Conservation (phyloP, 331 rosid genomes). For the Malus hybrid region DNA sequence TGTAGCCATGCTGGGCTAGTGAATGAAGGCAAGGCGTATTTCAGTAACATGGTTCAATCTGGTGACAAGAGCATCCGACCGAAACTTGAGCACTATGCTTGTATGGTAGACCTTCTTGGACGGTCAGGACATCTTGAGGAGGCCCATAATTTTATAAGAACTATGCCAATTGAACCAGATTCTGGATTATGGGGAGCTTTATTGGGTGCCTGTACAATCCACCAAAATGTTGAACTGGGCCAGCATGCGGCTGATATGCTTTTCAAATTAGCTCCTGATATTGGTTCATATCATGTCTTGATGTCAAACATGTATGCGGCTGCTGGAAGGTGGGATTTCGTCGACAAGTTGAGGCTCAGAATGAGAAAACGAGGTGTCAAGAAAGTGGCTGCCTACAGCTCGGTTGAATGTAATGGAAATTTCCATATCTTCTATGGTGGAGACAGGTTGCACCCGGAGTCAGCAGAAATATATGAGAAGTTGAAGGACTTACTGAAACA, state of each 20-base stretch:
- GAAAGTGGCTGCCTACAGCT: conserved; percentile 29
- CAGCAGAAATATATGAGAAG: conserved; percentile 20
- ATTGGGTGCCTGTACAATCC: conserved; percentile 25
- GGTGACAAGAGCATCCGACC: conserved; percentile 18
- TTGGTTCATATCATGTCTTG: conserved; percentile 24
- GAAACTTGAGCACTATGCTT: conserved; percentile 30
- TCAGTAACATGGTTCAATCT: conserved; percentile 16
- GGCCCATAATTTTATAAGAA: conserved; percentile 26
- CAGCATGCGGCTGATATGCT: conserved; percentile 24
- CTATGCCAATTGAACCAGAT: conserved; percentile 33
- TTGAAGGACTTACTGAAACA: conserved; percentile 13
- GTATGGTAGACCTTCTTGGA: conserved; percentile 38
- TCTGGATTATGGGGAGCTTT: conserved; percentile 34
- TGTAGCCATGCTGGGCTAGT: conserved; percentile 36
- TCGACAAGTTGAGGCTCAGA: conserved; percentile 21
- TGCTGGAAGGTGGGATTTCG: conserved; percentile 39
- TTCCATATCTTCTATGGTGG: conserved; percentile 22
- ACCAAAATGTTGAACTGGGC: conserved; percentile 24
- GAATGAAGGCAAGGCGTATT: conserved; percentile 23
- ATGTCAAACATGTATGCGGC: conserved; percentile 37
- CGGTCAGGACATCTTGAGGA: conserved; percentile 31
- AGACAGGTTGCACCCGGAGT: conserved; percentile 20
- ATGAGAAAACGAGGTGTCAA: conserved; percentile 28
- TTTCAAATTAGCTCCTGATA: conserved; percentile 15
- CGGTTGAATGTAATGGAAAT: conserved; percentile 23